Evolutionary conservation across 768 basidiomycete genomes (phyloP).

Genomic region (Amanita molliuscula): DNA sequence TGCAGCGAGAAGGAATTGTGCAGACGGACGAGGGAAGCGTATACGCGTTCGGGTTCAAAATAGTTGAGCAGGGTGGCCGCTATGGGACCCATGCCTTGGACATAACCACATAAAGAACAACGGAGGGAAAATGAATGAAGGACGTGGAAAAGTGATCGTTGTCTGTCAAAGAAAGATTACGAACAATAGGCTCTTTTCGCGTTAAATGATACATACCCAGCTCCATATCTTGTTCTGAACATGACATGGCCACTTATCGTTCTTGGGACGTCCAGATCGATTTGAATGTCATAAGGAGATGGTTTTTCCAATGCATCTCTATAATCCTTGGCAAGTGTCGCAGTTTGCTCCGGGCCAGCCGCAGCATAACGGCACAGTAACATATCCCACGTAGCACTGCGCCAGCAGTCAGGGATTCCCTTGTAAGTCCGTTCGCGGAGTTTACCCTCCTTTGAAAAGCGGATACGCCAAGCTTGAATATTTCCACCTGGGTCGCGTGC

Average conservation of each 20-base stretch:
- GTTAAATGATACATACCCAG: constrained; percentile 50
- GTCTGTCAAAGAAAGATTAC: constrained; percentile 31
- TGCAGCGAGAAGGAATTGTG: constrained; percentile 88
- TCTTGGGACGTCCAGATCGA: constrained; percentile 94
- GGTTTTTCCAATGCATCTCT: constrained; percentile 63
- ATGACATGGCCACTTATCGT: constrained; percentile 93
- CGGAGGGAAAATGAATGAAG: constrained; percentile 83
- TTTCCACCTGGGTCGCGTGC: constrained; percentile 72
- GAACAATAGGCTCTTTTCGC: neutral
- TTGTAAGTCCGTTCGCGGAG: constrained; percentile 78
- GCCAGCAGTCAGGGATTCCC: constrained; percentile 95
- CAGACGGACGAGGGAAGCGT: constrained; percentile 74
- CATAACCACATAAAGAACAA: constrained; percentile 88
- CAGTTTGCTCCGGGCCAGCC: constrained; percentile 34
- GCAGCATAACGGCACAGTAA: constrained; percentile 50
- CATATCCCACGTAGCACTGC: constrained; percentile 84
- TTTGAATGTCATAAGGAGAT: constrained; percentile 89
- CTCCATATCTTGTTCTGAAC: constrained; percentile 92
- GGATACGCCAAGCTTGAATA: constrained; percentile 61
- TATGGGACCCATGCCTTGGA: constrained; percentile 98
- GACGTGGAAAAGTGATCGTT: constrained; percentile 92
- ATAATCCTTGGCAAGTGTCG: constrained; percentile 38
- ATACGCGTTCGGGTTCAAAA: constrained; percentile 82
- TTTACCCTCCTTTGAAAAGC: constrained; percentile 54
- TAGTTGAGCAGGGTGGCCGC: constrained; percentile 93